Evolutionary conservation across 1,284 basidiomycete genomes (phyloP), one percentile per base, ranked within the genome.

Genomic region (Flammula alnicola): DNA sequence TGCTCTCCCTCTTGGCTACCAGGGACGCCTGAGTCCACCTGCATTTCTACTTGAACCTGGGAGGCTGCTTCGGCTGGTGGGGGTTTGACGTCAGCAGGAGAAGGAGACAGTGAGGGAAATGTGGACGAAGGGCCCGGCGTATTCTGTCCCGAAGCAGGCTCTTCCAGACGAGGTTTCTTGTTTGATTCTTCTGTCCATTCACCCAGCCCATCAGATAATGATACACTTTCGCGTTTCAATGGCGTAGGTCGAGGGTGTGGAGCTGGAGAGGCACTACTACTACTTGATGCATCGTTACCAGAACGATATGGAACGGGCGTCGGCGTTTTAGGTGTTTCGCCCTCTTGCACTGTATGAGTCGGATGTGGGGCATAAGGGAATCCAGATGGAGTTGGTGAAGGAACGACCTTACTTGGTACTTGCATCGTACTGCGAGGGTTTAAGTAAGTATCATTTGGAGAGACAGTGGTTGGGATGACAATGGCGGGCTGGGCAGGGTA

Each of bases 111-210:
- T 20, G 16, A 19, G 16, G 14, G 42, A 26, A 42, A n/a, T n/a
- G n/a, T n/a, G n/a, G 26, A 27, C n/a, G 35, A 29, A 14, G 44
- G 26, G n/a, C n/a, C n/a, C 4, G 35, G 35, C n/a, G 35, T 31
- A 20, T 35, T 43, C 14, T 9, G 10, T 16, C 40, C 35, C 11
- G 29, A 27, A 26, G 16, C 8, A 42, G 39, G 37, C 19, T n/a
- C 39, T 11, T 42, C 48, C 20, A 56, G 16, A 16, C 53, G 43
- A 29, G 49, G 49, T 40, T 55, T 57, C 32, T 59, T 59, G 32
- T 52, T 26, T 9, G 31, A 16, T 22, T 40, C 38, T 19, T 17
- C 40, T 20, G 20, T 5, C 17, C 16, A 11, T 27, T 5, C 12
- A 9, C 16, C 20, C 2, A 5, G 19, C 2, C 45, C 37, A 16